phyloP scores from a whole-genome alignment of 352 stramenopile species.

The Blastocystis sp. region DNA sequence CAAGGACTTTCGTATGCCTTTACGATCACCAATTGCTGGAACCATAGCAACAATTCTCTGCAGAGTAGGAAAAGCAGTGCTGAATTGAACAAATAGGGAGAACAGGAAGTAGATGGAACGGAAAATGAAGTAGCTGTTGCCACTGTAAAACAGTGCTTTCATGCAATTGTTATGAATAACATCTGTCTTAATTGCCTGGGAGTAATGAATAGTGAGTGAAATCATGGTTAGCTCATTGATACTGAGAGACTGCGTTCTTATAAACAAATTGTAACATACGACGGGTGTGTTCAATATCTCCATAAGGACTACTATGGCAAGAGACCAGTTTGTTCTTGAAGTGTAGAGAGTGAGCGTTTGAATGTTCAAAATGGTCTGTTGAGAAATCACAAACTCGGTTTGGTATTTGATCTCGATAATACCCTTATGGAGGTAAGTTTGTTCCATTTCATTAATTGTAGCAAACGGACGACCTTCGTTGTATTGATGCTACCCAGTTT shows the following conservation, averaged over 20 bases:
- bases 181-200: conserved; percentile 48
- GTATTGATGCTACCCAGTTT: background rate
- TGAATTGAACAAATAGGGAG: conserved; percentile 23
- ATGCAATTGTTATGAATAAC: conserved; percentile 50
- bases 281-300: conserved; percentile 52
- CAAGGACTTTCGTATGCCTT: conserved; percentile 7
- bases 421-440: conserved; percentile 52
- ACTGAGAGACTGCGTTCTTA: background rate
- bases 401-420: conserved; percentile 56
- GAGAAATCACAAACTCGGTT: background rate
- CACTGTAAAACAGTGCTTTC: background rate
- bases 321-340: background rate
- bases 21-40: conserved; percentile 39
- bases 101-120: conserved; percentile 31
- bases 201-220: background rate
- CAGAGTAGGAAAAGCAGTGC: background rate
- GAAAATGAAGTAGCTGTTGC: background rate
- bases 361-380: conserved; percentile 10
- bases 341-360: conserved; percentile 1
- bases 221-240: background rate
- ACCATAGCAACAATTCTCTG: conserved; percentile 14
- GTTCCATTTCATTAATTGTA: background rate
- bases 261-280: conserved; percentile 29
- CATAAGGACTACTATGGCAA: conserved; percentile 43
- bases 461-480: conserved; percentile 25